Evolutionary conservation across 768 basidiomycete species (phyloP), one percentile per base, ranked within the genome.

Genomic region (Suillus brevipes): DNA sequence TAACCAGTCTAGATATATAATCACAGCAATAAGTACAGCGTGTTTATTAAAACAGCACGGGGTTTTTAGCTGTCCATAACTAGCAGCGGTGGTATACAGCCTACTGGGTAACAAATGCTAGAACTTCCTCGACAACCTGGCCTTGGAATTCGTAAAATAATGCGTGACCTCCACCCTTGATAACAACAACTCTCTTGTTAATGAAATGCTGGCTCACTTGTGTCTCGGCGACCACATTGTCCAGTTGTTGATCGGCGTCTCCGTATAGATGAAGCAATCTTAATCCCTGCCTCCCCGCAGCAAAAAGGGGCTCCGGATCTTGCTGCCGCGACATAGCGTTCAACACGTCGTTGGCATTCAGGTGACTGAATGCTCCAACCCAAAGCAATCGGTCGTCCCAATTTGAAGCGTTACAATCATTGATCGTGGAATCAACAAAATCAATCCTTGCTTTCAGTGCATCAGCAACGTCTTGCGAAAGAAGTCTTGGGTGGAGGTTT

Each of bases 141-240:
- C 18, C 12, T 55, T 55, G 53, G 31, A 34, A 55, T 34, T 55
- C 53, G 20, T 55, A 55, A 55, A 55, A 55, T n/a, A 55, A 34
- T 2, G 53, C 53, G 6, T 55, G 53, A 6, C 53, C 12, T 34
- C 53, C 53, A 34, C 53, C 31, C 53, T 55, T 55, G 53, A 55
- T 55, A 6, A 55, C 31, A 20, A 55, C 53, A 20, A 55, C 53
- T 31, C 18, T 52, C 50, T 34, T 55, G 18, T 34, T 7, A 13
- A 34, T 34, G 6, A 55, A 55, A 34, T 55, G 31, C 20, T 34
- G 20, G 31, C 53, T 34, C 12, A 55, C 31, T 34, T 55, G 31
- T 34, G 31, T 31, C 18, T 55, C 53, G 1, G 20, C 31, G 18
- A 55, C 31, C 31, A 1, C 20, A 6, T 55, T 55, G 31, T 55